phyloP scores from a whole-genome alignment of 2,329 filamentous ascomycete genomes.

The Trichoderma semiorbis region DNA sequence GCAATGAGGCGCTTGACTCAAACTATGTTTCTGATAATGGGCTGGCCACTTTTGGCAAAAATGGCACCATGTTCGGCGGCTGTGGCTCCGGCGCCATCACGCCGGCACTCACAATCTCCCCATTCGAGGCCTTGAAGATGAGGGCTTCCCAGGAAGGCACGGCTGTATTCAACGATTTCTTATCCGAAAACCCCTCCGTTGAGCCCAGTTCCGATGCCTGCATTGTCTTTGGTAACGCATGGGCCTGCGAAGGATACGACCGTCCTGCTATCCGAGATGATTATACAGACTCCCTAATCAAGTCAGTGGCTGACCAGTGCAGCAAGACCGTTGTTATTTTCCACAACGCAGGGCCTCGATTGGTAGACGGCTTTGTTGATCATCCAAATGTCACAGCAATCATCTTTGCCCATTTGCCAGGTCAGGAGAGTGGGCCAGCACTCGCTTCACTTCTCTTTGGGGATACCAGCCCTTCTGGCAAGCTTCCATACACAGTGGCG shows the following conservation, averaged over 20 bases:
- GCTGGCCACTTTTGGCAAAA: slow-evolving; percentile 37
- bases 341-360: slow-evolving; percentile 60
- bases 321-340: slow-evolving; percentile 62
- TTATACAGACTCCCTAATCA: slow-evolving; percentile 56
- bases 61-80: slow-evolving; percentile 41
- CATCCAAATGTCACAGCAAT: slow-evolving; percentile 62
- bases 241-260: slow-evolving; percentile 70
- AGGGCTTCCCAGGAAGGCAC: slow-evolving; percentile 54
- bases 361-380: slow-evolving; percentile 60
- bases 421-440: slow-evolving; percentile 58
- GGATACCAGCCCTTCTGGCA: slow-evolving; percentile 53
- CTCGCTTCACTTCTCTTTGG: slow-evolving; percentile 57
- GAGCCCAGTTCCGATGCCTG: slow-evolving; percentile 59
- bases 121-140: slow-evolving; percentile 52
- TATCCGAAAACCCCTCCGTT: slow-evolving; percentile 45
- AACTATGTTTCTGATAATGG: neutral
- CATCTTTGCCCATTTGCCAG: slow-evolving; percentile 61
- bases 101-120: slow-evolving; percentile 47
- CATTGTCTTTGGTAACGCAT: slow-evolving; percentile 63
- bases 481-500: slow-evolving; percentile 60
- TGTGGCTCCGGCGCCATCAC: slow-evolving; percentile 49
- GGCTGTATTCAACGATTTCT: slow-evolving; percentile 58
- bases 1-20: slow-evolving; percentile 29
- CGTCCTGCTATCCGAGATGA: slow-evolving; percentile 62
- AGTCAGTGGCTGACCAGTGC: slow-evolving; percentile 55